These are phyloP conservation scores for Syzygium aromaticum DNA, from an alignment of 345 rosid species.

Conservation along the genomic window DNA sequence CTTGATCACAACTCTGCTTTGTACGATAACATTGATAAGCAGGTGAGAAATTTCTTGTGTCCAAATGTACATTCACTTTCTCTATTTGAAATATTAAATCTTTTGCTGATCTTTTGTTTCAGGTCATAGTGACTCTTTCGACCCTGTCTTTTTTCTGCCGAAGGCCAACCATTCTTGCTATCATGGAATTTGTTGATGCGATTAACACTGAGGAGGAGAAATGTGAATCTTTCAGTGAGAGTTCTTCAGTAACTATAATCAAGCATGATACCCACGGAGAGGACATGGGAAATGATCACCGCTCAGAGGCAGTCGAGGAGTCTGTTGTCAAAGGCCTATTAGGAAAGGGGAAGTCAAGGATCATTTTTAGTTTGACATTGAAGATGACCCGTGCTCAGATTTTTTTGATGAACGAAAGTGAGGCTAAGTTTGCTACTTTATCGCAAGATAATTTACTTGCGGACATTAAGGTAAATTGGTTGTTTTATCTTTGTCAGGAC, in stretches of 20 bases:
- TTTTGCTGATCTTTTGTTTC: constrained; percentile 15
- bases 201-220: constrained; percentile 53
- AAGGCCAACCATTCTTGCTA: constrained; percentile 87
- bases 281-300: constrained; percentile 30
- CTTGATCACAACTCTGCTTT: constrained; percentile 64
- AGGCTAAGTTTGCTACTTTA: constrained; percentile 75
- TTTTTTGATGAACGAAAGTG: constrained; percentile 86
- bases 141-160: constrained; percentile 92
- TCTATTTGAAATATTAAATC: background rate
- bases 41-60: constrained; percentile 27
- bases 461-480: constrained; percentile 65
- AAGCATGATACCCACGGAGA: constrained; percentile 29
- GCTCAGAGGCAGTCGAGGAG: constrained; percentile 22
- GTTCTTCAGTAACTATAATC: constrained; percentile 35
- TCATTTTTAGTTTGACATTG: constrained; percentile 64
- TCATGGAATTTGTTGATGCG: constrained; percentile 82
- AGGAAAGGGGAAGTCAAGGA: constrained; percentile 90
- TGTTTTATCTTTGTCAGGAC: constrained; percentile 1
- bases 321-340: constrained; percentile 76
- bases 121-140: constrained; percentile 79
- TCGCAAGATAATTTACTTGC: constrained; percentile 84
- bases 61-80: background rate
- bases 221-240: constrained; percentile 45
- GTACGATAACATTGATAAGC: constrained; percentile 64
- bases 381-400: constrained; percentile 92